Evolutionary conservation across 805 yeast species (phyloP).

Genomic region (Hanseniaspora valbyensis): DNA sequence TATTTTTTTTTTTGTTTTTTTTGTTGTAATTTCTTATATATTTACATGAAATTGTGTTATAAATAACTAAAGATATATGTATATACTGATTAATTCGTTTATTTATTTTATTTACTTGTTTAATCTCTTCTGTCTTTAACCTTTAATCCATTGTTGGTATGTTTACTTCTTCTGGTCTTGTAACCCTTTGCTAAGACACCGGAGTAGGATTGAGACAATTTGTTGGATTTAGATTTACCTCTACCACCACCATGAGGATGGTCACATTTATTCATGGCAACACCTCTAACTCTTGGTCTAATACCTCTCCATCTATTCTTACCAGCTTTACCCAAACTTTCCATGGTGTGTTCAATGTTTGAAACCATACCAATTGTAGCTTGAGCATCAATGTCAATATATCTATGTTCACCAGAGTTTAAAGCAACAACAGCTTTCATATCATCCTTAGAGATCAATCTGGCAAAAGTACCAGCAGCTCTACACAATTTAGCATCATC

Average conservation of each 20-base stretch:
- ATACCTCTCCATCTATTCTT: slow-evolving; percentile 83
- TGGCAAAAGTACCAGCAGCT: slow-evolving; percentile 89
- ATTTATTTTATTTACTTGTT: slow-evolving; percentile 43
- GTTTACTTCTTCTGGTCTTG: slow-evolving; percentile 86
- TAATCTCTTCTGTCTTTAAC: slow-evolving; percentile 71
- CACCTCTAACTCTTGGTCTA: slow-evolving; percentile 94
- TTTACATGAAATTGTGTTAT: neutral
- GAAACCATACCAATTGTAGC: slow-evolving; percentile 92
- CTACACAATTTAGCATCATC: slow-evolving; percentile 85
- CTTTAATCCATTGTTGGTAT: slow-evolving; percentile 62
- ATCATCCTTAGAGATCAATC: slow-evolving; percentile 68
- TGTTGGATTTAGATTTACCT: slow-evolving; percentile 96
- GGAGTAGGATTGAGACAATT: slow-evolving; percentile 91
- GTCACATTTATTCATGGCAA: slow-evolving; percentile 93
- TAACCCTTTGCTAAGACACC: slow-evolving; percentile 86
- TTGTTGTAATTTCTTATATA: neutral
- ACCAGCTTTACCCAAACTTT: slow-evolving; percentile 92
- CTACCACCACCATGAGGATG: slow-evolving; percentile 99
- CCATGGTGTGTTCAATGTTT: slow-evolving; percentile 82
- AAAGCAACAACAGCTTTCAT: slow-evolving; percentile 70
- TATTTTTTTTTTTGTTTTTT: no score
- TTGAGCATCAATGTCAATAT: slow-evolving; percentile 71
- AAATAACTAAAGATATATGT: neutral
- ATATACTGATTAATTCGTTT: slow-evolving; percentile 14
- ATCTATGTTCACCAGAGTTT: slow-evolving; percentile 89